phyloP scores from a whole-genome alignment of 1,284 basidiomycete species.

The Marasmius tenuissimus region DNA sequence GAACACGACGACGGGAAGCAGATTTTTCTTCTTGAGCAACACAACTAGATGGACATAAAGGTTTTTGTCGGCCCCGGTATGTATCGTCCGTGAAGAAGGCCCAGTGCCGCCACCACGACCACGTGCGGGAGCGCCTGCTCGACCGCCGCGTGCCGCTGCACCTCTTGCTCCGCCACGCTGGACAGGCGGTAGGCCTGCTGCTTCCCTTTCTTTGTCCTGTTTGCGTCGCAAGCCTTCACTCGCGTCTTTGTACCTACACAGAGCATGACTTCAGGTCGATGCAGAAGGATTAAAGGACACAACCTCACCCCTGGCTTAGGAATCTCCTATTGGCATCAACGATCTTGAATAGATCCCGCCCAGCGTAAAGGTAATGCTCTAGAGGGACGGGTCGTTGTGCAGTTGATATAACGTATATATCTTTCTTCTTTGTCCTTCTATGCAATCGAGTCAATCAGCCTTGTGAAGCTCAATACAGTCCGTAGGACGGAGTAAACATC shows the following conservation, averaged over 20 bases:
- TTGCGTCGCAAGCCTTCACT: slow-evolving; percentile 87
- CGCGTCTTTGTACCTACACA: slow-evolving; percentile 81
- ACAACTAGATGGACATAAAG: slow-evolving; percentile 93
- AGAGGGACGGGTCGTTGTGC: slow-evolving; percentile 95
- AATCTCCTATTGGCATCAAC: slow-evolving; percentile 87
- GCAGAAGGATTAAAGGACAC: slow-evolving; percentile 2
- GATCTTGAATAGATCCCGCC: slow-evolving; percentile 89
- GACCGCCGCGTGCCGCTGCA: slow-evolving; percentile 57
- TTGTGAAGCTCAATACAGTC: background rate
- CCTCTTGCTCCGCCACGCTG: slow-evolving; percentile 81
- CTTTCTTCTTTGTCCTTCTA: slow-evolving; percentile 98
- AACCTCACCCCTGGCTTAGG: slow-evolving; percentile 64
- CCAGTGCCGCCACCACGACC: slow-evolving; percentile 49
- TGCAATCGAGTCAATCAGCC: slow-evolving; percentile 2
- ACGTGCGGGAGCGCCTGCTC: slow-evolving; percentile 41
- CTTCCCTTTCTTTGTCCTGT: slow-evolving; percentile 97
- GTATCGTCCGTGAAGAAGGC: slow-evolving; percentile 58
- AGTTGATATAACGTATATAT: slow-evolving; percentile 99
- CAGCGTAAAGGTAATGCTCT: slow-evolving; percentile 96
- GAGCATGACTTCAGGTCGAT: slow-evolving; percentile 7
- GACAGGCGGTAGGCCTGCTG: slow-evolving; percentile 84
- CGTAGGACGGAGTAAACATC: slow-evolving; percentile 5
- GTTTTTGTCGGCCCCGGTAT: slow-evolving; percentile 79
- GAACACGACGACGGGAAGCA: slow-evolving; percentile 95
- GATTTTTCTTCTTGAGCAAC: slow-evolving; percentile 80